A percentile compares a stretch with the other conserved stretches of the same genome.
These are phyloP conservation scores for Candida cerambycidarum DNA, from an alignment of 805 yeast species.

Conservation along the genomic window DNA sequence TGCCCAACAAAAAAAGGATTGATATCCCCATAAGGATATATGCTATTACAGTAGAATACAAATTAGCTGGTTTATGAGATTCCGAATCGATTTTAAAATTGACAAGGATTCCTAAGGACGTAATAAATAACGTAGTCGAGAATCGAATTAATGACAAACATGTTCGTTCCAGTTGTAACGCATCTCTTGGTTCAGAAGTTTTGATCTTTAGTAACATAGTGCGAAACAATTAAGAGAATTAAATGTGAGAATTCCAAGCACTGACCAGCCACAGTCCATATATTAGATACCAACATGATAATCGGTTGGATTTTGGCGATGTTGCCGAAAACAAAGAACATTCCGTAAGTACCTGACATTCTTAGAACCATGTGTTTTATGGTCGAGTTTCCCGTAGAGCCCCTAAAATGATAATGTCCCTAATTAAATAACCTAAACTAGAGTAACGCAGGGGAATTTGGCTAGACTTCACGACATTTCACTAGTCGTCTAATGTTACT, in stretches of 20 bases:
- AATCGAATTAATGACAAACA: constrained; percentile 50
- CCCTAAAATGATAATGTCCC: too few relatives aligned
- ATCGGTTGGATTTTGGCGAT: too few relatives aligned
- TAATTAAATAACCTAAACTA: too few relatives aligned
- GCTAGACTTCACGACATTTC: neutral
- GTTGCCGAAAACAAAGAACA: too few relatives aligned
- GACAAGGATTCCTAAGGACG: constrained; percentile 47
- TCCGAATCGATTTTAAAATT: constrained; percentile 45
- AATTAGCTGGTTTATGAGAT: constrained; percentile 5
- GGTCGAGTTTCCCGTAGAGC: too few relatives aligned
- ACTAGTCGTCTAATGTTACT: neutral
- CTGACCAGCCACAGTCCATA: neutral
- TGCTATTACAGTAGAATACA: constrained; percentile 31
- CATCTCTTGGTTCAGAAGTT: constrained; percentile 54
- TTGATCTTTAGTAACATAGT: constrained; percentile 25
- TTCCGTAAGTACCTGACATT: too few relatives aligned
- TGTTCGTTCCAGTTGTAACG: constrained; percentile 54
- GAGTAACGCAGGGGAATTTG: neutral
- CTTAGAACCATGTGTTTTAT: too few relatives aligned
- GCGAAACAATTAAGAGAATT: neutral
- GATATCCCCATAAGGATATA: constrained; percentile 39
- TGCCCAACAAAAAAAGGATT: constrained; percentile 34
- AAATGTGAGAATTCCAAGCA: too few relatives aligned
- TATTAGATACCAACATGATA: too few relatives aligned
- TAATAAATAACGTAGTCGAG: constrained; percentile 43